Percentiles rank a stretch among this genome's conserved stretches.
phyloP scores from a whole-genome alignment of 192 early-diverging fungal species.

The Entomortierella chlamydospora region DNA sequence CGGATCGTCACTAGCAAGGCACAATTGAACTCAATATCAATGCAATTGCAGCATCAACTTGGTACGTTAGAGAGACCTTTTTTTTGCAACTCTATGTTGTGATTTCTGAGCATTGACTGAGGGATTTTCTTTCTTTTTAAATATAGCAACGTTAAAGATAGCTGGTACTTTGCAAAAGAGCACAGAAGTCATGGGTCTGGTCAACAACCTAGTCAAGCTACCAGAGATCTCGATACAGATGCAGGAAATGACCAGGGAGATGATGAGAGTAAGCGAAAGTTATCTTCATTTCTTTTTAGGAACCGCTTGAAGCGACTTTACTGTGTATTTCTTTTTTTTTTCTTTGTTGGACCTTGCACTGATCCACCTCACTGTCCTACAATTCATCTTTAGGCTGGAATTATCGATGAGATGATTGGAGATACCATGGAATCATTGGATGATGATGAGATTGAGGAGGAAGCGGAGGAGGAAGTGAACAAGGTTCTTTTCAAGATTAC shows the following conservation, averaged over 20 bases:
- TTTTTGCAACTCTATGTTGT: background rate
- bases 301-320: no score
- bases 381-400: constrained; percentile 84
- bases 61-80: constrained; percentile 72
- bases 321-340: background rate
- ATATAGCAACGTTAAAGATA: constrained; percentile 88
- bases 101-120: no score
- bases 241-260: constrained; percentile 95
- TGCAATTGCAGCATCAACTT: constrained; percentile 91
- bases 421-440: constrained; percentile 90
- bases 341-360: constrained; percentile 2
- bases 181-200: constrained; percentile 85
- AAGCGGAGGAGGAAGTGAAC: constrained; percentile 94
- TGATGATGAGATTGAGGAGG: constrained; percentile 93
- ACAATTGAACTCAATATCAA: constrained; percentile 89
- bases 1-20: constrained; percentile 89
- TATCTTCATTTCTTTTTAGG: no score
- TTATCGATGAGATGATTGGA: constrained; percentile 96
- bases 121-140: no score
- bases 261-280: constrained; percentile 87
- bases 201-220: constrained; percentile 88
- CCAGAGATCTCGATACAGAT: constrained; percentile 87
- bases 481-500: constrained; percentile 91
- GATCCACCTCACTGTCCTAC: no score
- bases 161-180: constrained; percentile 89